Conservation (phyloP, 495 filamentous ascomycete genomes). For the Extremus antarcticus region DNA sequence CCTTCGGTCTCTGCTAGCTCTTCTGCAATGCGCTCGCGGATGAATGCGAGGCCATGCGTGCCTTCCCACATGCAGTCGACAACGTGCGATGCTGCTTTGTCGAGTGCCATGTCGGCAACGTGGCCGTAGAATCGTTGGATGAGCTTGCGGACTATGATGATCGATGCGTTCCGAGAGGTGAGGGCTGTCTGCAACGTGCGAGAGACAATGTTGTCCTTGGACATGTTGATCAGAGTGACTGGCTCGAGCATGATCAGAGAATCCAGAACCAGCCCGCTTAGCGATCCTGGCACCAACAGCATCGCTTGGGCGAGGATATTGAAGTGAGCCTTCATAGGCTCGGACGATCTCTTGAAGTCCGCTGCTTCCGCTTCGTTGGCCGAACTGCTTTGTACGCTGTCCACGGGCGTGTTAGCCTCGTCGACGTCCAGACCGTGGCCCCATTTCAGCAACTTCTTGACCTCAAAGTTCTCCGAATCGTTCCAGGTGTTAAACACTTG, state of each 20-base stretch:
- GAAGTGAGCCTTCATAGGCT: conserved; percentile 47
- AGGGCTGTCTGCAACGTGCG: conserved; percentile 62
- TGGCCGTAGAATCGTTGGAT: conserved; percentile 48
- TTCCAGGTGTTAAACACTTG: conserved; percentile 50
- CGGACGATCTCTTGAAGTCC: conserved; percentile 10
- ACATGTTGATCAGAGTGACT: conserved; percentile 36
- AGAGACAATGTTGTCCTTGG: conserved; percentile 51
- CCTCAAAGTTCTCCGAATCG: conserved; percentile 27
- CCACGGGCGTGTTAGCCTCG: conserved; percentile 16
- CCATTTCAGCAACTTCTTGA: conserved; percentile 39
- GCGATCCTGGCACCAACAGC: conserved; percentile 44
- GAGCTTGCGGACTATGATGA: conserved; percentile 51
- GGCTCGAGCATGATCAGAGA: conserved; percentile 37
- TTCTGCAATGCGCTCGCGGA: conserved; percentile 56
- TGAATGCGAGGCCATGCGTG: conserved; percentile 52
- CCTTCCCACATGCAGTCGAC: conserved; percentile 66
- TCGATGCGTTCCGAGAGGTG: conserved; percentile 43
- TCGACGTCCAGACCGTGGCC: conserved; percentile 23
- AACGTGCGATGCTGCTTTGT: conserved; percentile 64
- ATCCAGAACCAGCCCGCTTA: conserved; percentile 48
- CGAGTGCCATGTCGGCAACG: conserved; percentile 53
- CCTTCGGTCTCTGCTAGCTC: conserved; percentile 52
- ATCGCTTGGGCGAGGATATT: conserved; percentile 58
- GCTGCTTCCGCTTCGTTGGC: not conserved
- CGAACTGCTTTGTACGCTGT: conserved; percentile 2